Conservation (phyloP, 139 green algal genomes). For the Tetradesmus obliquus region DNA sequence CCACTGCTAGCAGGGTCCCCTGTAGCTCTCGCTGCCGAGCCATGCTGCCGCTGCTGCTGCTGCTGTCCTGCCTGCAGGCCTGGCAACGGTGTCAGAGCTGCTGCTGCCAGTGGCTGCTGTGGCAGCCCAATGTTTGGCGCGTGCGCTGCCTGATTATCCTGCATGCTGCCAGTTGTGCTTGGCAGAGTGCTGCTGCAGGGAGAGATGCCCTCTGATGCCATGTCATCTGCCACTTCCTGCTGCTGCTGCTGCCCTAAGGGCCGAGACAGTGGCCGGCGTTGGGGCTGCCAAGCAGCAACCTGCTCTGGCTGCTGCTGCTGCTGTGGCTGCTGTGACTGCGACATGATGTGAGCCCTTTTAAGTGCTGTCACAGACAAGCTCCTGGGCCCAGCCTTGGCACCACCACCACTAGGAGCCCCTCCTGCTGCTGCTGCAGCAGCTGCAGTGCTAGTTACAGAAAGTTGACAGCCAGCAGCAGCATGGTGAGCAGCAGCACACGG, state of each 20-base stretch:
- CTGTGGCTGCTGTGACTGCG: neutral
- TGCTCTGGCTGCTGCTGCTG: neutral
- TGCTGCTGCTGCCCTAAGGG: neutral
- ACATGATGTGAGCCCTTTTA: neutral
- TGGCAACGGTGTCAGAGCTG: neutral
- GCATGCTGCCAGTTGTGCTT: neutral
- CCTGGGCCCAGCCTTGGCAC: neutral
- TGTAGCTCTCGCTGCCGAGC: neutral
- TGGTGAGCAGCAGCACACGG: neutral
- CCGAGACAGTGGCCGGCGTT: neutral
- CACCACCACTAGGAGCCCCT: neutral
- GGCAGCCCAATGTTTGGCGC: neutral
- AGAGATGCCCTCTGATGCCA: neutral
- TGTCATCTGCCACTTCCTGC: neutral
- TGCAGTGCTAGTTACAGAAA: neutral
- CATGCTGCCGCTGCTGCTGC: neutral
- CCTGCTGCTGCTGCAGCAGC: conserved; percentile 16
- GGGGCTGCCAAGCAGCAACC: neutral
- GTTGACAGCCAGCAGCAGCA: neutral
- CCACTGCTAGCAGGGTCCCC: neutral
- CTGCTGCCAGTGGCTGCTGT: neutral
- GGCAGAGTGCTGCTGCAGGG: neutral
- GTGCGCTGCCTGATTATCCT: neutral
- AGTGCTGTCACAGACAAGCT: neutral
- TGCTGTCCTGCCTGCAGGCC: neutral